These are phyloP conservation scores for Mycena indigotica DNA, from an alignment of 768 basidiomycete species.

Conservation along the genomic window DNA sequence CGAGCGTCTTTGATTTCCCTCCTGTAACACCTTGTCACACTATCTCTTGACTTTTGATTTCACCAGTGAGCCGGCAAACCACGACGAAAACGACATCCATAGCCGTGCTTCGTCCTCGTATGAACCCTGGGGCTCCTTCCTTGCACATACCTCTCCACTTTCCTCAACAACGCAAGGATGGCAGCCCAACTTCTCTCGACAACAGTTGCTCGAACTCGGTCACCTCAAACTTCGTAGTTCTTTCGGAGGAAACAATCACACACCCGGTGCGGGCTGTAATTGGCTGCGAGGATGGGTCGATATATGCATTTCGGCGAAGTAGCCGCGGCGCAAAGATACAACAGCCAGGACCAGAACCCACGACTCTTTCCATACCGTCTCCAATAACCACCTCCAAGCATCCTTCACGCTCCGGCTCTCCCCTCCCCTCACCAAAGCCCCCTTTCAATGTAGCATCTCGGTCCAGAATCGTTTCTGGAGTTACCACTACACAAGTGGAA, in stretches of 20 bases:
- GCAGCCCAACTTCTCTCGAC: slow-evolving; percentile 26
- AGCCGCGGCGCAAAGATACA: slow-evolving; percentile 18
- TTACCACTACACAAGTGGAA: slow-evolving; percentile 70
- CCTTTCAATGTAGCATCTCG: slow-evolving; percentile 59
- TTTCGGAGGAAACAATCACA: slow-evolving; percentile 13
- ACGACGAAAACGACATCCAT: no score
- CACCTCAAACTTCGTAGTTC: slow-evolving; percentile 32
- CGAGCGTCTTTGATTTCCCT: no score
- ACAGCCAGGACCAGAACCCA: slow-evolving; percentile 6
- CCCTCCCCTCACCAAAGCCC: slow-evolving; percentile 44
- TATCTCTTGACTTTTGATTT: no score
- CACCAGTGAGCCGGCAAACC: no score
- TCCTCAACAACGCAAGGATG: slow-evolving; percentile 22
- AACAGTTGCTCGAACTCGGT: slow-evolving; percentile 34
- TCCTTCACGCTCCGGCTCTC: slow-evolving; percentile 35
- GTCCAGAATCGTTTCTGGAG: slow-evolving; percentile 68
- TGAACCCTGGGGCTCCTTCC: slow-evolving; percentile 20
- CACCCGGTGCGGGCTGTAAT: slow-evolving; percentile 33
- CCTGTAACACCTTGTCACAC: no score
- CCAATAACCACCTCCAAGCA: slow-evolving; percentile 25
- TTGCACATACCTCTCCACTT: slow-evolving; percentile 39
- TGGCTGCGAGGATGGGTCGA: slow-evolving; percentile 47
- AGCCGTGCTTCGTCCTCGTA: slow-evolving; percentile 9
- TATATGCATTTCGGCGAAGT: slow-evolving; percentile 42
- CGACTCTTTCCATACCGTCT: slow-evolving; percentile 19